Conservation (phyloP, 2,329 filamentous ascomycete genomes). For the Fusarium nelsonii region DNA sequence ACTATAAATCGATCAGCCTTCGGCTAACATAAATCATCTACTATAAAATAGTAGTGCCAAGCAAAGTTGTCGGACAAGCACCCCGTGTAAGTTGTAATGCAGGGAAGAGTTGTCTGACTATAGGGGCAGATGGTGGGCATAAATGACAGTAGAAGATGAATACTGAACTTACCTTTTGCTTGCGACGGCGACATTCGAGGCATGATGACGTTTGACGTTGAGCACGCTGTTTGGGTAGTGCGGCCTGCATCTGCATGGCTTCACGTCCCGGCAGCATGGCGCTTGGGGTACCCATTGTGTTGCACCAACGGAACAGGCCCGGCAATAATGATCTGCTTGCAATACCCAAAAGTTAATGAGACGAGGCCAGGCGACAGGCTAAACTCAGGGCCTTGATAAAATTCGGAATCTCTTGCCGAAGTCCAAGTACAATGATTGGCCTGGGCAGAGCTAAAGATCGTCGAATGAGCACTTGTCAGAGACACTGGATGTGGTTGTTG, state of each 20-base stretch:
- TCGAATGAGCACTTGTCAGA: constrained; percentile 11
- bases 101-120: neutral
- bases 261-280: constrained; percentile 36
- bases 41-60: neutral
- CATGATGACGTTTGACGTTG: constrained; percentile 58
- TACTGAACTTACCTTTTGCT: constrained; percentile 61
- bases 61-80: neutral
- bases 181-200: constrained; percentile 64
- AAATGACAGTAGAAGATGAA: neutral
- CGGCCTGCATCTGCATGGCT: constrained; percentile 38
- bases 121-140: neutral
- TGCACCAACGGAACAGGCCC: constrained; percentile 23
- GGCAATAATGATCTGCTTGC: constrained; percentile 13
- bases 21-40: neutral
- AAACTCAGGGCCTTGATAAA: neutral
- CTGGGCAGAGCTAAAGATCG: neutral
- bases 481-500: constrained; percentile 28
- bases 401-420: constrained; percentile 6
- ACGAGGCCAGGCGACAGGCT: constrained; percentile 4
- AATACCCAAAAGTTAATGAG: constrained; percentile 8
- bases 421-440: constrained; percentile 12
- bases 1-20: constrained; percentile 53
- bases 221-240: constrained; percentile 38
- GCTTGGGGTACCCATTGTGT: constrained; percentile 9
- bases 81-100: neutral